Base-by-base conservation (phyloP, 2,329 filamentous ascomycete species). In the Colletotrichum filicis region DNA sequence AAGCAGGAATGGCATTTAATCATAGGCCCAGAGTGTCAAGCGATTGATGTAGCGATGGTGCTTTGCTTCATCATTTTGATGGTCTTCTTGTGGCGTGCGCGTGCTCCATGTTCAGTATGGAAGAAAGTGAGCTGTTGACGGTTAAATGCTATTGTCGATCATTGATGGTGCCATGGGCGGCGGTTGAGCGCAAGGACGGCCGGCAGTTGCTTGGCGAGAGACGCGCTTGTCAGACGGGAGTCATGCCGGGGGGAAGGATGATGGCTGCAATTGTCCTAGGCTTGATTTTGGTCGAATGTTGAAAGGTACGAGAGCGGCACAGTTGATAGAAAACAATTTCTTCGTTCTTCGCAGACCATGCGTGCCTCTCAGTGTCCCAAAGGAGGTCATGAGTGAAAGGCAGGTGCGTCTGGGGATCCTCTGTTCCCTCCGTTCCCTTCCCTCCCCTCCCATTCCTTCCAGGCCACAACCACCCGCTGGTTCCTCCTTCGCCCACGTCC, bases 161-260 rank as follows among this genome's bases (percentile, higher is more conserved):
- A 26, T 24, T 14, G 42, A 3, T 19, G 16, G 16, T 26, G 24
- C 4, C 9, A 19, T 11, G 14, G 22, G 22, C 30, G 58, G 58
- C 19, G 9, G 28, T 7, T 30, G 16, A 5, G 57, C 6, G n/a
- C 32, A 60, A 11, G 37, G 28, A 22, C 42, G 28, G n/a, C 16
- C 62, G 62, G 62, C 32, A 66, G 30, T 46, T 32, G 52, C 62
- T 66, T 66, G 62, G 62, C 62, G 22, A 16, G 24, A 46, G 46
- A 55, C 22, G n/a, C 62, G 12, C n/a, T 56, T 22, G 52, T 37
- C 49, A 65, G 62, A 30, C 62, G 61, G 37, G 26, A 62, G 35
- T 64, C 24, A 28, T 37, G 8, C 19, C 46, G 49, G 46, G 22
- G 14, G 14, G 16, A 24, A 14, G 14, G n/a, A 2, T 56, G 28